Conservation (phyloP, 257 asterid species). For the Solanum tarapatanum region DNA sequence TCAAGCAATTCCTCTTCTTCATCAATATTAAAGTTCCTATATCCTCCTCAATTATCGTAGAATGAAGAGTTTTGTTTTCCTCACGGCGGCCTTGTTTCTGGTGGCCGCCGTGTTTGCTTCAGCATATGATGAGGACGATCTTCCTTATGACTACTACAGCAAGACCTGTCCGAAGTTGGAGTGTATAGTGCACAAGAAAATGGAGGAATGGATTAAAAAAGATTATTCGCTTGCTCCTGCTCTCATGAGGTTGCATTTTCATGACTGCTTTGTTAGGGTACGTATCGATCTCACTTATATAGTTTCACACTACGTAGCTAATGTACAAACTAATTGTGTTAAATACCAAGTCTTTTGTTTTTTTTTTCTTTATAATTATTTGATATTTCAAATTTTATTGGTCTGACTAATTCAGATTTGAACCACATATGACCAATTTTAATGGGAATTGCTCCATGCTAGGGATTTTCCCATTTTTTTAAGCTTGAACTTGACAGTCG, state of each 20-base stretch:
- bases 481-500: neutral
- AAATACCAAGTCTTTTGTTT: too few species aligned
- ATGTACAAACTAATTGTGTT: neutral
- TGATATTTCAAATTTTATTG: neutral
- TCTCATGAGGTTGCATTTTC: slow-evolving; percentile 72
- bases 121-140: slow-evolving; percentile 3
- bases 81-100: neutral
- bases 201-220: slow-evolving; percentile 35
- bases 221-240: slow-evolving; percentile 60
- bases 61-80: neutral
- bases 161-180: slow-evolving; percentile 53
- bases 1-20: neutral
- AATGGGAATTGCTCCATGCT: neutral
- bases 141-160: slow-evolving; percentile 27
- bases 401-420: neutral
- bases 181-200: slow-evolving; percentile 32
- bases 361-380: neutral
- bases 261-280: slow-evolving; percentile 77
- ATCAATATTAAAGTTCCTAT: neutral
- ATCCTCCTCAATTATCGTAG: neutral
- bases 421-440: neutral
- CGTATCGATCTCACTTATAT: neutral
- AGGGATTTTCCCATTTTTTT: too few species aligned
- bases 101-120: neutral
- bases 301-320: neutral